Evolutionary conservation across 1,284 basidiomycete species (phyloP).

Genomic region (Ceraceosorus guamensis): DNA sequence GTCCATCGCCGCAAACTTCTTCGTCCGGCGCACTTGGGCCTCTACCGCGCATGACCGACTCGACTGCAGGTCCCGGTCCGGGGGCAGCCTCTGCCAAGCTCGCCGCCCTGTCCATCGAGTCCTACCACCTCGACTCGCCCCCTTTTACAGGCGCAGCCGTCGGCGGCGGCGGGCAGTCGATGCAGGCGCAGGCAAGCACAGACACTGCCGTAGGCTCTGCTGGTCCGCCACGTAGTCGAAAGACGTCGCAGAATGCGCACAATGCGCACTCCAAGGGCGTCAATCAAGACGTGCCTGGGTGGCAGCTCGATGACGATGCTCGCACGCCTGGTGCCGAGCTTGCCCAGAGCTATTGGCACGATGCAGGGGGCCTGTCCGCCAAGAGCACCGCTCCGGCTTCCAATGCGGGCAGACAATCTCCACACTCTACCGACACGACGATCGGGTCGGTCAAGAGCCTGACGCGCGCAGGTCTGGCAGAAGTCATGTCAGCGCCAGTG

Average conservation of each 20-base stretch:
- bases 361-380: neutral
- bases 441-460: neutral
- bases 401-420: neutral
- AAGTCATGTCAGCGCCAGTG: neutral
- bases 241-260: no score
- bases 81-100: conserved; percentile 38
- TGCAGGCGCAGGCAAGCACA: conserved; percentile 8
- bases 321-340: no score
- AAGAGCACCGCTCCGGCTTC: neutral
- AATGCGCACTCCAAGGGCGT: no score
- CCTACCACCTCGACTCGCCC: conserved; percentile 45
- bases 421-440: neutral
- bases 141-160: conserved; percentile 45
- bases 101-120: conserved; percentile 40
- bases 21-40: conserved; percentile 3
- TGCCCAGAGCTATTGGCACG: no score
- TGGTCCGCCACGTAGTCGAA: no score
- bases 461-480: neutral
- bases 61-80: conserved; percentile 27
- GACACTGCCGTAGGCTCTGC: no score
- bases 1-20: no score
- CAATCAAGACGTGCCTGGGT: conserved; percentile 31
- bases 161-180: conserved; percentile 18
- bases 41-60: conserved; percentile 42
- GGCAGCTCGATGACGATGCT: conserved; percentile 18